Evolutionary conservation across 2,329 filamentous ascomycete species (phyloP), one percentile per base, ranked within the genome.

Genomic region (Aureobasidium musti): DNA sequence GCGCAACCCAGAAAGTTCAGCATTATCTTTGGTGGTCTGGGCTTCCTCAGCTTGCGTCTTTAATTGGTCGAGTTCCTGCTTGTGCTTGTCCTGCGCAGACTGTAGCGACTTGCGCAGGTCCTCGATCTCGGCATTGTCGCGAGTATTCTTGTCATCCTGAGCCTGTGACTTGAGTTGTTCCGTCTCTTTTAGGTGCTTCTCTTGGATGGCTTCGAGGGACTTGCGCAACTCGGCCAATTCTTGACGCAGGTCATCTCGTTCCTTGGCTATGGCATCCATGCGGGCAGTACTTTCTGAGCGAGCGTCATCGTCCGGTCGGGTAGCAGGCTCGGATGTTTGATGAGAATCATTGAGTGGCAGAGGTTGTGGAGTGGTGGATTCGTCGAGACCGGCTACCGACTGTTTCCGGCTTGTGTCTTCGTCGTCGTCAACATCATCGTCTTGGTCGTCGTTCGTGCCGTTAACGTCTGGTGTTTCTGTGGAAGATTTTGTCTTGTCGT

Each of bases 221-320:
- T 89, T 91, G 67, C 93, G 87, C 73, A 97, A 82, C 77, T 91
- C 86, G 68, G 91, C 91, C 50, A 97, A 91, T 79, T 97, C 91
- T 67, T 84, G 86, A 68, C 90, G 85, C 50, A 97, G 81, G 59
- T 87, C 88, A 76, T 95, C 90, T 67, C 91, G 86, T 76, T 96
- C 92, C 75, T 91, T 87, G 67, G 90, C 87, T 80, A 96, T 89
- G 63, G 89, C 89, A 74, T 94, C 91, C 61, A 93, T 81, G 60
- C 85, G 81, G 43, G 82, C 80, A n/a, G 54, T 33, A 33, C 68
- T 59, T 41, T 68, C 68, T 19, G 67, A 30, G 45, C 39, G 50
- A 19, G 66, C 30, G 14, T 71, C 66, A 3, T 71, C 65, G 5
- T 65, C 68, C 5, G 21, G 2, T 5, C 35, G 23, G 10, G 43